Conservation (phyloP, 345 rosid genomes). For the Aquilaria yunnanensis region DNA sequence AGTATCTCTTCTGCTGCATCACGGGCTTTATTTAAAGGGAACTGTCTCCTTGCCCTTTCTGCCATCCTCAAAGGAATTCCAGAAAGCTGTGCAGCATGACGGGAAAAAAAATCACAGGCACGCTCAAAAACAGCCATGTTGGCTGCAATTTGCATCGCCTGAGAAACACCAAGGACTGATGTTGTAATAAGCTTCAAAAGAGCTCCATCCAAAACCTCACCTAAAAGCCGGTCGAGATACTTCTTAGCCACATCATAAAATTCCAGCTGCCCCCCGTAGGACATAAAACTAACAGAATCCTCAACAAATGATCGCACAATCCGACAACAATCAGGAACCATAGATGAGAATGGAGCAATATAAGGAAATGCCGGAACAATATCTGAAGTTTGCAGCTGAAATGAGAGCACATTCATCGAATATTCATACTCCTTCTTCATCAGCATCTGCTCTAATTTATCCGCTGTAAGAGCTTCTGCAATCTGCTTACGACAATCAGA, state of each 20-base stretch:
- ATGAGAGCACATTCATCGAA: conserved; percentile 95
- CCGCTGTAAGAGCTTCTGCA: conserved; percentile 84
- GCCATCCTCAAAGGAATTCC: conserved; percentile 91
- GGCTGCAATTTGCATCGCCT: conserved; percentile 97
- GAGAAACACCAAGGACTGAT: conserved; percentile 83
- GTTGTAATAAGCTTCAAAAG: conserved; percentile 69
- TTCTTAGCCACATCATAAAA: conserved; percentile 87
- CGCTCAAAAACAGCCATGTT: conserved; percentile 96
- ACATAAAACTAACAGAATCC: conserved; percentile 97
- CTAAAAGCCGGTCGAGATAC: conserved; percentile 83
- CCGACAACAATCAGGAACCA: conserved; percentile 92
- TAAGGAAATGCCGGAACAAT: conserved; percentile 85
- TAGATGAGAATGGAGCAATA: conserved; percentile 90
- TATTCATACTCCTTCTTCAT: conserved; percentile 98
- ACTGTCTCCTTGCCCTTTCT: conserved; percentile 93
- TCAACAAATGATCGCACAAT: conserved; percentile 91
- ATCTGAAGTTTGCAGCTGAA: conserved; percentile 89
- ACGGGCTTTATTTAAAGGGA: conserved; percentile 78
- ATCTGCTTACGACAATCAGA: conserved; percentile 97
- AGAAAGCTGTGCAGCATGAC: conserved; percentile 93
- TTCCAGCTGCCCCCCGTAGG: conserved; percentile 91
- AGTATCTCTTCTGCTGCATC: conserved; percentile 88
- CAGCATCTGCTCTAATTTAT: conserved; percentile 95
- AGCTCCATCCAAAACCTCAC: conserved; percentile 83
- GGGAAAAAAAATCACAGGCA: conserved; percentile 94